Conservation (phyloP, 1,284 basidiomycete genomes). For the Trichosporon coremiiforme region DNA sequence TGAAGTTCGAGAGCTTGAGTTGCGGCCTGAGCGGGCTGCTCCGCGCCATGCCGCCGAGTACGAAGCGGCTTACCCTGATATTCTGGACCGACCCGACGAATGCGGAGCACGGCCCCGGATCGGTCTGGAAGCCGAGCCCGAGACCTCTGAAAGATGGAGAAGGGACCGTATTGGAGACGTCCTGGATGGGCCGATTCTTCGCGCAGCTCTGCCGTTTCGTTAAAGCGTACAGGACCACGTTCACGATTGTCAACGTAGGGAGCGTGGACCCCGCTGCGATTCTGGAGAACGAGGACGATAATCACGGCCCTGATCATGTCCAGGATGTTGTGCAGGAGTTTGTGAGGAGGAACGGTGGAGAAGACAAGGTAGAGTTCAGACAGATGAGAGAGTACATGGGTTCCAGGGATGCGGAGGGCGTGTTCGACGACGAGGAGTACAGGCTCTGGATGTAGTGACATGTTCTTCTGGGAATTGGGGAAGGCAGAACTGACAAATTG, state of each 20-base stretch:
- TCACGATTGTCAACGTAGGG: background rate
- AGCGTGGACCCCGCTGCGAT: background rate
- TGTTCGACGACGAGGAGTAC: conserved; percentile 15
- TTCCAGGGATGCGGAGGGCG: background rate
- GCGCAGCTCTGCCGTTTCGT: background rate
- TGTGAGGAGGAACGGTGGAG: background rate
- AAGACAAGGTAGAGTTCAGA: background rate
- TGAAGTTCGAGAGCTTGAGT: conserved; percentile 22
- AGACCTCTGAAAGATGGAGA: background rate
- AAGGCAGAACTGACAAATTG: background rate
- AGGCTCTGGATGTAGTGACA: background rate
- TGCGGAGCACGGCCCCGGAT: background rate
- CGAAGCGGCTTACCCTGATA: background rate
- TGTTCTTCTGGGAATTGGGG: background rate
- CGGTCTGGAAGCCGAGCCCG: background rate
- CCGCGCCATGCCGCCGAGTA: background rate
- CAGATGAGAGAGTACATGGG: conserved; percentile 5
- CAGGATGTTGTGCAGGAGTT: background rate
- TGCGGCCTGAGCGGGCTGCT: background rate
- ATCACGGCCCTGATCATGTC: background rate
- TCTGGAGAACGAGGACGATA: background rate
- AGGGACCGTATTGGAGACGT: background rate
- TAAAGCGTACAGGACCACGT: background rate
- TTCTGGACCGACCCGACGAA: conserved; percentile 16
- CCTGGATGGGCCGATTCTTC: background rate